Evolutionary conservation across 2,329 filamentous ascomycete genomes (phyloP).

Genomic region (Colletotrichum lupini): DNA sequence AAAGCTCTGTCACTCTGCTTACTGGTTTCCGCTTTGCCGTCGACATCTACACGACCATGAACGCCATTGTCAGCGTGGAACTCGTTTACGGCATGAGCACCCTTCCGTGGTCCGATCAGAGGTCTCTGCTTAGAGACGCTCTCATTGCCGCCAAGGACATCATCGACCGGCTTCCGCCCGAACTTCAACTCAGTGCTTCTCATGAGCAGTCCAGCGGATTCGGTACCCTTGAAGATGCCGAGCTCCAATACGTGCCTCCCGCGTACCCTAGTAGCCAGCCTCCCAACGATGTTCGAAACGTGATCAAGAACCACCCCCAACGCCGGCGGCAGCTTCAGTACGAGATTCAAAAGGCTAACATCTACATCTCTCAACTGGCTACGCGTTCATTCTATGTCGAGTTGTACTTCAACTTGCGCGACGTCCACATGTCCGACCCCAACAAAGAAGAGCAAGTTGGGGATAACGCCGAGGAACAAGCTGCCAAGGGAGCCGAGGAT

Average conservation of each 20-base stretch:
- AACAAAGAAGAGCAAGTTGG: conserved; percentile 47
- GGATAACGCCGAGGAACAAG: conserved; percentile 49
- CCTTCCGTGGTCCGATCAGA: conserved; percentile 82
- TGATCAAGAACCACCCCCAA: conserved; percentile 59
- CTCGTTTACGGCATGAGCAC: conserved; percentile 83
- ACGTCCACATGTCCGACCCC: conserved; percentile 67
- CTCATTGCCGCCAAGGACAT: conserved; percentile 77
- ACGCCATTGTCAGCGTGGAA: conserved; percentile 81
- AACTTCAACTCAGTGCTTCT: conserved; percentile 68
- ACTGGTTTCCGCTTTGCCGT: conserved; percentile 86
- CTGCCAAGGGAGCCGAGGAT: conserved; percentile 52
- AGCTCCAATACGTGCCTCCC: conserved; percentile 64
- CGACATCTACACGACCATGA: conserved; percentile 84
- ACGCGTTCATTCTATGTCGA: conserved; percentile 89
- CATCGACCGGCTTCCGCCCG: conserved; percentile 74
- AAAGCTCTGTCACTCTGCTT: conserved; percentile 75
- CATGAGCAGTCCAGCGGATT: conserved; percentile 49
- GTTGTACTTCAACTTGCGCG: conserved; percentile 82
- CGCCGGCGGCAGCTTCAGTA: conserved; percentile 74
- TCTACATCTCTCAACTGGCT: conserved; percentile 83
- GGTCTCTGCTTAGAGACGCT: conserved; percentile 76
- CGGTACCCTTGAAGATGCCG: conserved; percentile 54
- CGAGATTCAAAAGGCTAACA: conserved; percentile 93
- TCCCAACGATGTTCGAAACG: conserved; percentile 61
- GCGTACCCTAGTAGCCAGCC: conserved; percentile 59